Evolutionary conservation across 2,329 filamentous ascomycete species (phyloP), one percentile per base, ranked within the genome.

Genomic region (Monilinia polystroma): DNA sequence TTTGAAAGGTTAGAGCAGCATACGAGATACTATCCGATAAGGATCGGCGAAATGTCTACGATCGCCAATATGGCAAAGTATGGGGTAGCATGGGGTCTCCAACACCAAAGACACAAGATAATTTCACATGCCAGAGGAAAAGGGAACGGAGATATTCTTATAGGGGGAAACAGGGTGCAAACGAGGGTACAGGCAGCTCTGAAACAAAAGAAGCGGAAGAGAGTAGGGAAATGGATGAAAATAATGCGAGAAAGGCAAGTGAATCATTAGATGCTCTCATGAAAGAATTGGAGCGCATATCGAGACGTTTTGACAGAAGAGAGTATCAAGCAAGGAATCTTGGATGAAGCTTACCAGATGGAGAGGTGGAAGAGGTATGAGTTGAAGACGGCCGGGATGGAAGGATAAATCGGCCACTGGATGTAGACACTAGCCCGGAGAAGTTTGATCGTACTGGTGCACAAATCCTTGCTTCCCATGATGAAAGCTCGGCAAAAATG

Each of bases 271-370:
- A 62, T 51, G 32, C 45, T 51, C 45, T 62, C 14, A 41, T 62
- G 58, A 51, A 41, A 62, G 58, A 62, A 32, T 41, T 62, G 58
- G 58, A 62, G n/a, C 6, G 14, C 26, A 62, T 62, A 38, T 62
- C 45, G 11, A 45, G 32, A 4, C 58, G 58, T 26, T 51, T 62
- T 23, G 47, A 62, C 51, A 62, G 58, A 38, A 20, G 16, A 35
- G 45, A 62, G 26, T 62, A 62, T 10, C 51, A 43, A 60, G 12
- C 8, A 2, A 20, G 1, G 8, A 16, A 20, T 11, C 20, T 5
- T 3, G 32, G 5, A 10, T 14, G 32, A 16, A 14, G 41, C 7
- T 26, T 18, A 59, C 12, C 32, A 38, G 11, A 5, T 5, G 20
- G 29, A n/a, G 45, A 18, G 20, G 20, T 14, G 26, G 26, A n/a